Conservation (phyloP, 2,329 filamentous ascomycete genomes). For the Phoma sp. region DNA sequence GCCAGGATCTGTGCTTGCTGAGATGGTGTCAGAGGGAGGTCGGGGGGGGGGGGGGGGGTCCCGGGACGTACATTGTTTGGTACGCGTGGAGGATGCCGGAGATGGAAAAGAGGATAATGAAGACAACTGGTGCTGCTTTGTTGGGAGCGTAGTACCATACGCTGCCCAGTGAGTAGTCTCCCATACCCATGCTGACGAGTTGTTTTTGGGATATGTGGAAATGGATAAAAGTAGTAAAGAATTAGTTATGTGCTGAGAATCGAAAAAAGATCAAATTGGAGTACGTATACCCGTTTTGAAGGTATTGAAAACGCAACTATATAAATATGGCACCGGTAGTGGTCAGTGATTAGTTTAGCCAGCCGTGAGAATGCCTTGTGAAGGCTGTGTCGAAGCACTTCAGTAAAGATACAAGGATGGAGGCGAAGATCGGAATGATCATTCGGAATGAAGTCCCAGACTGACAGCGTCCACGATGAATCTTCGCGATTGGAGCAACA, state of each 20-base stretch:
- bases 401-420: not conserved
- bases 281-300: no score
- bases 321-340: no score
- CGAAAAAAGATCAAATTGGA: no score
- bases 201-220: no score
- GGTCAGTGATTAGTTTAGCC: no score
- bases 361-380: not conserved
- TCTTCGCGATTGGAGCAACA: not conserved
- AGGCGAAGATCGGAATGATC: not conserved
- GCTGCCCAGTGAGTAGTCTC: constrained; percentile 43
- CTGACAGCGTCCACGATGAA: not conserved
- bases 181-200: constrained; percentile 34
- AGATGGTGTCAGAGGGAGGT: not conserved
- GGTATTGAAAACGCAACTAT: no score
- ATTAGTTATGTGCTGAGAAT: no score
- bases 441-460: not conserved
- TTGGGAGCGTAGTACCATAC: constrained; percentile 59
- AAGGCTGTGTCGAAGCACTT: not conserved
- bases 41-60: not conserved
- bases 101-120: constrained; percentile 55
- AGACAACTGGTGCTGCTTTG: constrained; percentile 61
- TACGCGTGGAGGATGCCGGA: constrained; percentile 59
- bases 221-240: no score
- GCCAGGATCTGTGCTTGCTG: constrained; percentile 64
- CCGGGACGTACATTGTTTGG: constrained; percentile 61